Base-by-base conservation (phyloP, 225 moss, liverwort and hornwort genomes). In the Physcomitrium patens region DNA sequence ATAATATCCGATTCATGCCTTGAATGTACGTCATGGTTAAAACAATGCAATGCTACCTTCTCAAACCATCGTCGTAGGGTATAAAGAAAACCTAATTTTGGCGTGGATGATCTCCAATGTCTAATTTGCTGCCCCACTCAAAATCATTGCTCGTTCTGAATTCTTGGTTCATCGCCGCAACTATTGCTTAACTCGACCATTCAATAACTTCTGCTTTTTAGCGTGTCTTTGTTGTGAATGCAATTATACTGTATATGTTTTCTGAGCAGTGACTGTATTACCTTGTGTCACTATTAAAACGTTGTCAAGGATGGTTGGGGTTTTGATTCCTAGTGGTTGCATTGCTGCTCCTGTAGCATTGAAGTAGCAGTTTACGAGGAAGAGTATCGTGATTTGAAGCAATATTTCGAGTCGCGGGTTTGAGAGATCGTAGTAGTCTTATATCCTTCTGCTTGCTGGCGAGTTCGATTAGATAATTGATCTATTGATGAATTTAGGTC, bases 1-100 rank as follows among this genome's bases (percentile, higher is more conserved):
- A 60, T 46, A 20, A 8, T 18, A 15, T 74, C 43, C 17, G 54
- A 56, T 50, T n/a, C 54, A 71, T 62, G 57, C 70, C n/a, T 65
- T 28, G 52, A 51, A 60, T 59, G 31, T 60, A 19, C 47, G 47
- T 58, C 3, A 24, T 46, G 46, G 37, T 53, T 45, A 20, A 17
- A 73, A 76, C 56, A 58, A 64, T 16, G 24, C 15, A 37, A 1
- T 28, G 18, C 15, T 49, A 24, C 12, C 10, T 55, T 17, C n/a
- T 63, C 15, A 7, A 65, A 9, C 3, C 27, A 4, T 48, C 41
- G 71, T 49, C 58, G 14, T 6, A 42, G 59, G 58, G n/a, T 31
- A 9, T 45, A 8, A 27, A 59, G 31, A 4, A 68, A 13, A 46
- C 64, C 59, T 76, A 72, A 69, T 51, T 53, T 9, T 18, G 55